Evolutionary conservation across 78 protist species (phyloP), one percentile per base, ranked within the genome.

Genomic region (Cavenderia fasciculata): DNA sequence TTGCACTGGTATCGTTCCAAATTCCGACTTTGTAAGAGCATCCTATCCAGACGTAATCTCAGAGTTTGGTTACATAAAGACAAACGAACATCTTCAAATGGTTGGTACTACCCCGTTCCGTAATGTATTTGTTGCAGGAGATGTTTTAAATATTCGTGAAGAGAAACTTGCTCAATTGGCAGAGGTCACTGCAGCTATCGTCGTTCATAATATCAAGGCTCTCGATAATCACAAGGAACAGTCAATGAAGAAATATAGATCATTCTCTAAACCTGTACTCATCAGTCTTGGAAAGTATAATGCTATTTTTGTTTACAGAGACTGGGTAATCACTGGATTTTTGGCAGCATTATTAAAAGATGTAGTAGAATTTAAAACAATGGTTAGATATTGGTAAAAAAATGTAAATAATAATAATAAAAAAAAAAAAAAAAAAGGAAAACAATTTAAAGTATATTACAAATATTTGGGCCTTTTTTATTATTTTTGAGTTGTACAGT

Each of bases 81-180:
- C 73, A 2, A 90, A 90, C 19, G 78, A 68, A 5, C 46, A 49
- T n/a, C 71, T 90, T 23, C 94, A 90, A 41, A 79, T 90, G 78
- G 43, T 65, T 12, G 94, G 94, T 7, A 4, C 62, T 0, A 70
- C 85, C 29, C 68, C 16, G 25, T 51, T 68, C 44, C 74, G 74
- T 25, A 90, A 90, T 46, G 62, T 90, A 1, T 90, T 77, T 78
- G 94, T 84, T 0, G 62, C 82, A 31, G 94, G 94, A 16, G 94
- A 90, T 69, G 85, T 90, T 0, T 38, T 84, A 21, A 46, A 79
- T 49, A 51, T 90, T 4, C 57, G 69, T 34, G 92, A 86, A 56
- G 92, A 86, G 31, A 86, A 86, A 34, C 54, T 86, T 12, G 94
- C 79, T 1, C 87, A 76, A 70, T 72, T 73, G 0, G 85, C 89